Base-by-base conservation (phyloP, 2,329 filamentous ascomycete species). In the Pseudocercospora fijiensis region DNA sequence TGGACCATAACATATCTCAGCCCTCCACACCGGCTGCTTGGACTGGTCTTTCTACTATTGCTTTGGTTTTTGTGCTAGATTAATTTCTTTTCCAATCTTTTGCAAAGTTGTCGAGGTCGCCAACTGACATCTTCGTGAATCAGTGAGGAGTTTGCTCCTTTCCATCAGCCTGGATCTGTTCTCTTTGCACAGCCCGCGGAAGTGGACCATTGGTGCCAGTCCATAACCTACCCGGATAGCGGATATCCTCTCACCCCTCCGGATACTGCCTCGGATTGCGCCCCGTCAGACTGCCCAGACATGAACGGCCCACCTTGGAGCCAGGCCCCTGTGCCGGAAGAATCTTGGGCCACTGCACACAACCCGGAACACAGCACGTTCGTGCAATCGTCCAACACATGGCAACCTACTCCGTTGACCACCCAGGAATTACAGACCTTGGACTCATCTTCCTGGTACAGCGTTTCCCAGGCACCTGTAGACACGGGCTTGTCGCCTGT, bases 401-500 rank as follows among this genome's bases (percentile, higher is more conserved):
- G 70, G 72, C 62, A 63, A 22, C 56, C 60, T 57, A 47, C 52
- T 18, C 57, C 61, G 9, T 58, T 67, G 27, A 65, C 65, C 6
- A 49, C 63, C 62, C 67, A 70, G 63, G 70, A 71, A 24, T 58
- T 64, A 52, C 57, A 64, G 20, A 47, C 65, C 41, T 30, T 66
- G 65, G 67, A 73, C 47, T 57, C 65, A 8, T 63, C 70, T 10
- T 61, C 67, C 18, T 72, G 72, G 72, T 51, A 67, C 30, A 67
- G 61, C 43, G 56, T 64, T 52, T 63, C 69, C 60, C 67, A 69
- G 30, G 71, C 69, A 67, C 60, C 72, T 72, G 73, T 76, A 76
- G 73, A 72, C 52, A 58, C 65, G 65, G 73, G 71, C 60, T 68
- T 74, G 72, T 75, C 73, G 69, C 73, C 73, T 64, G 73, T 70